phyloP scores from a whole-genome alignment of 306 rosid genomes.

The Pueraria montana region DNA sequence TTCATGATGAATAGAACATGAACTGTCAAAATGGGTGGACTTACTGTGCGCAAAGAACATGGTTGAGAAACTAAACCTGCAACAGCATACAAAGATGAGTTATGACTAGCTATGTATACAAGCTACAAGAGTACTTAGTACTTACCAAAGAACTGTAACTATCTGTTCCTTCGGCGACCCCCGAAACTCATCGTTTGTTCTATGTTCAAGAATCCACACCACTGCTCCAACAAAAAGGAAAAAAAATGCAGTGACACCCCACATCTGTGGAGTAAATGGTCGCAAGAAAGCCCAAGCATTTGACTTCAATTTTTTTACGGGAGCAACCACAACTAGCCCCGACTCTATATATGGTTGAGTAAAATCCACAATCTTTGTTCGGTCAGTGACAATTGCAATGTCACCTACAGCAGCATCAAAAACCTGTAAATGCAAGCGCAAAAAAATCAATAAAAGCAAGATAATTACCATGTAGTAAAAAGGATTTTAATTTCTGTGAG shows the following conservation, averaged over 20 bases:
- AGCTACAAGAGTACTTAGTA: constrained; percentile 8
- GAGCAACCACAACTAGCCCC: constrained; percentile 81
- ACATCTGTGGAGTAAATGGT: constrained; percentile 74
- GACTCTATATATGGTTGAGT: constrained; percentile 88
- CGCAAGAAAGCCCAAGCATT: constrained; percentile 78
- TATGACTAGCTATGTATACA: background rate
- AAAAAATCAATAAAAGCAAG: constrained; percentile 13
- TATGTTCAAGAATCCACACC: constrained; percentile 87
- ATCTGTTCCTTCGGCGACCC: constrained; percentile 82
- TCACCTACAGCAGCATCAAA: constrained; percentile 88
- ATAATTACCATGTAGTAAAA: background rate
- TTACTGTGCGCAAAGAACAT: constrained; percentile 85
- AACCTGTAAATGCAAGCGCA: constrained; percentile 50
- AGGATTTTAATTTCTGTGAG: background rate
- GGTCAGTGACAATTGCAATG: constrained; percentile 74
- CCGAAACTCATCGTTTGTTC: constrained; percentile 77
- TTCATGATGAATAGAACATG: constrained; percentile 9
- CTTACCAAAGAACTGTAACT: constrained; percentile 69
- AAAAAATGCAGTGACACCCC: constrained; percentile 70
- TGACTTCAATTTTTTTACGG: constrained; percentile 59
- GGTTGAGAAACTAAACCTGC: constrained; percentile 82
- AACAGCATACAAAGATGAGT: constrained; percentile 21
- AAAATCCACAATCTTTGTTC: constrained; percentile 82
- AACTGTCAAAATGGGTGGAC: constrained; percentile 35
- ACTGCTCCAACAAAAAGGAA: constrained; percentile 75